These are phyloP conservation scores for Astrocystis sublimbata DNA, from an alignment of 495 filamentous ascomycete genomes.

Conservation along the genomic window DNA sequence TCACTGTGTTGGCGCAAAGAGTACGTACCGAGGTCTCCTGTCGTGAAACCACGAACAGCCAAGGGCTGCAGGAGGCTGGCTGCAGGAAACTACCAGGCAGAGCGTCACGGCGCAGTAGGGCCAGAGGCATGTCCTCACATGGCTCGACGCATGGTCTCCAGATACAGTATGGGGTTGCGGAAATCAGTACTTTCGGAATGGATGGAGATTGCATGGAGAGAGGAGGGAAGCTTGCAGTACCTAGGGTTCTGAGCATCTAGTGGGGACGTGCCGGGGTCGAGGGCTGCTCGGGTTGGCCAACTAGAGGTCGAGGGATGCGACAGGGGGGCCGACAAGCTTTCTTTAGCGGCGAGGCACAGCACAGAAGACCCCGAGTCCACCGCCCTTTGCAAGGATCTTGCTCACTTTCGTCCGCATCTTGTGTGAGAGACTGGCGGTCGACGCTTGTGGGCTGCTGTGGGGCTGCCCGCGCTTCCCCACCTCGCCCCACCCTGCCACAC, in stretches of 20 bases:
- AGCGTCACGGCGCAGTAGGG: neutral
- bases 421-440: conserved; percentile 40
- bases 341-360: conserved; percentile 35
- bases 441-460: conserved; percentile 11
- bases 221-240: no score
- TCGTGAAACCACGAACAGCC: conserved; percentile 11
- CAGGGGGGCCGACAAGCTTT: conserved; percentile 20
- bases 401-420: conserved; percentile 27
- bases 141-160: no score
- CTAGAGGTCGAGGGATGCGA: neutral
- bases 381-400: conserved; percentile 38
- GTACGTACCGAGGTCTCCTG: conserved; percentile 11
- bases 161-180: neutral
- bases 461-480: conserved; percentile 9
- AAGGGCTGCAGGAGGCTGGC: conserved; percentile 21
- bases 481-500: neutral
- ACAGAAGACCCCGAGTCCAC: conserved; percentile 37
- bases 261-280: neutral
- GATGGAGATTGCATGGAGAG: neutral
- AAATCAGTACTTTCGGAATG: no score
- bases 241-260: no score
- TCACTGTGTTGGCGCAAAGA: neutral
- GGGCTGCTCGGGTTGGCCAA: neutral
- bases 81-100: conserved; percentile 17
- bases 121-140: neutral